Conservation (phyloP, 2,329 filamentous ascomycete genomes). For the Ophiosphaerella narmari region DNA sequence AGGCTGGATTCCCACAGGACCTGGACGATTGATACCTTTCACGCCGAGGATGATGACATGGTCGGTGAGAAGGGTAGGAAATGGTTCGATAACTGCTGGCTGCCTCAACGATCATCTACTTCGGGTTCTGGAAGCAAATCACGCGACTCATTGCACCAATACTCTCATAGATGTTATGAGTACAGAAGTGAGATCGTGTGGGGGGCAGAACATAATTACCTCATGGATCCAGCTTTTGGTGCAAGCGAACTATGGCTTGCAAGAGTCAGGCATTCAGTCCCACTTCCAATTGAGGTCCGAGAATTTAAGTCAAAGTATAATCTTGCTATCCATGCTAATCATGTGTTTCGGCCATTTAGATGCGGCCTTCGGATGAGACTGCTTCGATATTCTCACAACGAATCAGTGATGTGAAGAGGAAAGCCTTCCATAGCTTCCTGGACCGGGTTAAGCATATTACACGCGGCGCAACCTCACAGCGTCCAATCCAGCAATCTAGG, state of each 20-base stretch:
- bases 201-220: slow-evolving; percentile 30
- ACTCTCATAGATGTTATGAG: slow-evolving; percentile 11
- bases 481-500: background rate
- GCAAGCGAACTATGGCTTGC: slow-evolving; percentile 31
- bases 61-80: slow-evolving; percentile 31
- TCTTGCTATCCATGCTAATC: too few relatives aligned
- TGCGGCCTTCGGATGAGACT: too few relatives aligned
- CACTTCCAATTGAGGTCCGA: slow-evolving; percentile 5
- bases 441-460: slow-evolving; percentile 1
- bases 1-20: slow-evolving; percentile 5
- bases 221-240: slow-evolving; percentile 34
- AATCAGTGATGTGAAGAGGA: slow-evolving; percentile 1
- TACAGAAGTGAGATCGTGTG: slow-evolving; percentile 24
- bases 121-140: background rate
- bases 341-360: too few relatives aligned
- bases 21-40: slow-evolving; percentile 33
- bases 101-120: slow-evolving; percentile 1
- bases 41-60: slow-evolving; percentile 34
- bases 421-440: slow-evolving; percentile 1
- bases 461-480: background rate
- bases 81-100: slow-evolving; percentile 38
- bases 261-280: slow-evolving; percentile 28
- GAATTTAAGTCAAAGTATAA: too few relatives aligned
- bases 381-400: background rate
- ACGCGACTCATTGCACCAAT: background rate